Conservation (phyloP, 257 asterid species). For the Ligustrum vulgare region DNA sequence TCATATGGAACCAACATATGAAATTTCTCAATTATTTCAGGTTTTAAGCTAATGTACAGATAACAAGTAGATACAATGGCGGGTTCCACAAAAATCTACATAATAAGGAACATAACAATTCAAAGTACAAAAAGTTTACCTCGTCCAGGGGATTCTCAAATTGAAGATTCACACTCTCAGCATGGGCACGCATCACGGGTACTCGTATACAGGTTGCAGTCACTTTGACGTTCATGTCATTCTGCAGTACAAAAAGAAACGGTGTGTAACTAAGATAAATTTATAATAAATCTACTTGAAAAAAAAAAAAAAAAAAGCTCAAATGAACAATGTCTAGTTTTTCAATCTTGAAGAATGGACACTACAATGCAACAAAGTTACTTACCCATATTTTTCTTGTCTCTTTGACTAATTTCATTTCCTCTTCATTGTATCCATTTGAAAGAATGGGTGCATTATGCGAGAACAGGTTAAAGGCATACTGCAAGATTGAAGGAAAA, state of each 20-base stretch:
- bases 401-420: conserved; percentile 96
- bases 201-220: conserved; percentile 97
- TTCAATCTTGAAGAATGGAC: neutral
- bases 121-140: conserved; percentile 38
- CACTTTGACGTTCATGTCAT: conserved; percentile 65
- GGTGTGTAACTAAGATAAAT: conserved; percentile 8
- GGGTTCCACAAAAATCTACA: conserved; percentile 5
- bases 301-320: neutral
- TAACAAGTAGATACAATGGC: conserved; percentile 1
- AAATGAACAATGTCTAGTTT: neutral
- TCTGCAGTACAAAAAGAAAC: conserved; percentile 42
- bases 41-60: neutral
- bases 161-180: conserved; percentile 94
- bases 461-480: conserved; percentile 96
- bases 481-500: conserved; percentile 46
- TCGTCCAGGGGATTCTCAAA: conserved; percentile 86
- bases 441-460: conserved; percentile 88
- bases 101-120: neutral
- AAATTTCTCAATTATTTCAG: conserved; percentile 1
- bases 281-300: neutral
- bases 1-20: neutral
- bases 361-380: neutral
- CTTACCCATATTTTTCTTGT: conserved; percentile 94
- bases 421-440: conserved; percentile 97
- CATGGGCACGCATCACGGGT: conserved; percentile 99